These are phyloP conservation scores for Kockiozyma suomiensis DNA, from an alignment of 805 yeast genomes.

Conservation along the genomic window DNA sequence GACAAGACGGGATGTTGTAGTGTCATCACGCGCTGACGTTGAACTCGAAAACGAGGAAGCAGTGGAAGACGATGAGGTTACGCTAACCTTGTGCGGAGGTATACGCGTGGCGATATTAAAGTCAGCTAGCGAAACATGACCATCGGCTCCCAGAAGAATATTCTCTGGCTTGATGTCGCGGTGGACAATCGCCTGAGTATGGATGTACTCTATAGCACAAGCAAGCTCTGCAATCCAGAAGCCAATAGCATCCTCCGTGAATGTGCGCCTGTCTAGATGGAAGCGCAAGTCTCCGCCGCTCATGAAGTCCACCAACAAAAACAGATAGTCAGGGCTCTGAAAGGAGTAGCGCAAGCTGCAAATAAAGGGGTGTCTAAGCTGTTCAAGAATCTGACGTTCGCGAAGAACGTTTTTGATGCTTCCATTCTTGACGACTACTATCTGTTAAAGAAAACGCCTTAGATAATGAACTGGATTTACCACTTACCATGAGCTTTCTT, in stretches of 20 bases:
- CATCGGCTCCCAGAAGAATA: constrained; percentile 61
- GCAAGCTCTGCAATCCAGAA: constrained; percentile 39
- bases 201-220: constrained; percentile 38
- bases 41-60: neutral
- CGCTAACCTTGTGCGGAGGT: neutral
- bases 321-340: constrained; percentile 36
- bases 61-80: neutral
- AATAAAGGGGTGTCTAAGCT: constrained; percentile 37
- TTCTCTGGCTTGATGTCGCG: constrained; percentile 39
- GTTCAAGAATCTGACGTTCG: constrained; percentile 38
- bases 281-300: constrained; percentile 41
- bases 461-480: neutral
- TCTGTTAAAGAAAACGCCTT: neutral
- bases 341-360: constrained; percentile 40
- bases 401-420: constrained; percentile 33
- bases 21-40: neutral
- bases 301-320: constrained; percentile 38
- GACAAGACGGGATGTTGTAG: neutral
- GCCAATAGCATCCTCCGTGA: constrained; percentile 38
- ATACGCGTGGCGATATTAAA: constrained; percentile 48
- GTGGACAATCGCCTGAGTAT: constrained; percentile 23
- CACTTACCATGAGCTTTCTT: constrained; percentile 33
- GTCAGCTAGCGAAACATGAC: constrained; percentile 63
- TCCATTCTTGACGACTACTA: constrained; percentile 24
- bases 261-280: constrained; percentile 34